Evolutionary conservation across 2,329 filamentous ascomycete genomes (phyloP), one percentile per base, ranked within the genome.

Genomic region (Calcarisporium arbuscula): DNA sequence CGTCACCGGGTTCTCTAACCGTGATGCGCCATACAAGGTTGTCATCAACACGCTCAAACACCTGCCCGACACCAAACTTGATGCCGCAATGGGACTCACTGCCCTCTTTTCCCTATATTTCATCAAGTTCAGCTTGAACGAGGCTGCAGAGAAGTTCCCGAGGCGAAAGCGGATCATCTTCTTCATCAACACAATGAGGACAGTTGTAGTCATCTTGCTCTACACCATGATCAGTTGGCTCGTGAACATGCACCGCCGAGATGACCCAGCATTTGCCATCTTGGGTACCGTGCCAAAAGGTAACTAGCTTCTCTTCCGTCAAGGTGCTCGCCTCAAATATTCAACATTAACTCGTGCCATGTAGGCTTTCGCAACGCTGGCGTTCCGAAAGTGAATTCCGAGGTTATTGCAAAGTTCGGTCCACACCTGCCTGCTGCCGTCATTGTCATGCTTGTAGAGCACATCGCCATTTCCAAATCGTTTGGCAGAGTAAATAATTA

Each of bases 401-500:
- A 68, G 0, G 74, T 95, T 33, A 74, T 95, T 52, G 70, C 65
- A 3, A 63, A 76, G 1, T 87, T 94, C 51, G 69, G 74, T 1
- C 67, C 69, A 28, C 73, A 95, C 44, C 67, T 96, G 5, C 92
- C 92, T 0, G 84, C 85, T 7, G 82, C 84, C 1, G 80, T 95
- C 34, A 94, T 96, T 45, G 89, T 98, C n/a, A 71, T 96, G 38
- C 71, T 96, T 22, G 94, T 96, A 41, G 92, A 96, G 61, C 90
- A 96, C 56, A 95, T 96, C 49, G 88, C 90, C 30, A 95, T 96
- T 43, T 87, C 89, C 14, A 98, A 96, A 59, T 95, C 90, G 0
- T 96, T 98, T 48, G 92, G 92, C 8, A 77, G 90, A 39, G 77
- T 95, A 49, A 96, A 95, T 67, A 94, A 95, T 64, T 98, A 98